phyloP scores from a whole-genome alignment of 2,329 filamentous ascomycete species.

The Aspergillus niger region DNA sequence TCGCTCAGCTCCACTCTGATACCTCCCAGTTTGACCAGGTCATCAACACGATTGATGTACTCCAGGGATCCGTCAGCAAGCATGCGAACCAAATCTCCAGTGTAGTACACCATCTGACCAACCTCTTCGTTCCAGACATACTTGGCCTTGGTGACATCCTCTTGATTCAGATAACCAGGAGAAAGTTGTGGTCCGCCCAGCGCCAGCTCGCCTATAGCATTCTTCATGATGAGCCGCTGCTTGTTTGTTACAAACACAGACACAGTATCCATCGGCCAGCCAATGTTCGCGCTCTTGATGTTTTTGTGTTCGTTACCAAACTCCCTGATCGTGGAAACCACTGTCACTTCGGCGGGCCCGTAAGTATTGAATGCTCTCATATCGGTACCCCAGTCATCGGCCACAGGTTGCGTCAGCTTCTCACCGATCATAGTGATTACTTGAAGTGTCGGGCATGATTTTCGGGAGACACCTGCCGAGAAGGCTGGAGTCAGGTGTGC shows the following conservation, averaged over 20 bases:
- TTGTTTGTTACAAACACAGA: constrained; percentile 34
- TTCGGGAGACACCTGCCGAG: constrained; percentile 30
- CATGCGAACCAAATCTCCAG: constrained; percentile 36
- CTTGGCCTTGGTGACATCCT: constrained; percentile 31
- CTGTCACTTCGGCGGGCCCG: constrained; percentile 42
- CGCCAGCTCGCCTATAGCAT: constrained; percentile 33
- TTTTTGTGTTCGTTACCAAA: constrained; percentile 29
- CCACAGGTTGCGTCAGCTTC: constrained; percentile 34
- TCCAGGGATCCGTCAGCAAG: constrained; percentile 28
- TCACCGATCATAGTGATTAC: constrained; percentile 41
- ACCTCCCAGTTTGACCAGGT: constrained; percentile 31
- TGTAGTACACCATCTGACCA: constrained; percentile 33
- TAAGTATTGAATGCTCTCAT: constrained; percentile 44
- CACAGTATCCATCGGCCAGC: constrained; percentile 34
- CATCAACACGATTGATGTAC: constrained; percentile 31
- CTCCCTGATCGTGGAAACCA: constrained; percentile 35
- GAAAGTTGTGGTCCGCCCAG: constrained; percentile 35
- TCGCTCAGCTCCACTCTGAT: constrained; percentile 33
- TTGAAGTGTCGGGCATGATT: constrained; percentile 32
- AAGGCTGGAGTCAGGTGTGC: constrained; percentile 38
- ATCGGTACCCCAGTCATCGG: constrained; percentile 41
- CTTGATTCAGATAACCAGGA: constrained; percentile 33
- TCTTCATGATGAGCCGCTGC: constrained; percentile 27
- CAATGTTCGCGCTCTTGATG: constrained; percentile 34
- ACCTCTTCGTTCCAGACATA: constrained; percentile 35